Conservation (phyloP, 73 alveolate genomes). For the Uronychia setigera region DNA sequence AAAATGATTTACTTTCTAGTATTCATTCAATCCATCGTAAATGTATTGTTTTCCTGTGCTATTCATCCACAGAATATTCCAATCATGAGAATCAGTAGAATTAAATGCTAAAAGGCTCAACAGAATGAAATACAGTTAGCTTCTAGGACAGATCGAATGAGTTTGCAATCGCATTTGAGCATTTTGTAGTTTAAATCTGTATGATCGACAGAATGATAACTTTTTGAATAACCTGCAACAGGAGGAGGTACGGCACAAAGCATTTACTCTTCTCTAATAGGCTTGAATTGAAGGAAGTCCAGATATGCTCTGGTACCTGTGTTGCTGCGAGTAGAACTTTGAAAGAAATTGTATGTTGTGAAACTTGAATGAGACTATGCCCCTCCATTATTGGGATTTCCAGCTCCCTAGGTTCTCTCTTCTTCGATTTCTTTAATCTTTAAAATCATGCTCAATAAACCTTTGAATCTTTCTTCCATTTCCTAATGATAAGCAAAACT, state of each 20-base stretch:
- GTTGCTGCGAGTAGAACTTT: no score
- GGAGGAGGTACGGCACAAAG: background rate
- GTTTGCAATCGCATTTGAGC: conserved; percentile 27
- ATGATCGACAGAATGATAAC: background rate
- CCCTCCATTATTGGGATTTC: no score
- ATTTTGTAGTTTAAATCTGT: conserved; percentile 1
- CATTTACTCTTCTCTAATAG: background rate
- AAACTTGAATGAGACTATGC: no score
- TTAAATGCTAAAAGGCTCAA: conserved; percentile 14
- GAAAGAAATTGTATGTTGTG: no score
- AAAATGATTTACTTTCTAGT: conserved; percentile 77
- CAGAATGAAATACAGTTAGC: background rate
- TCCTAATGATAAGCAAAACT: background rate
- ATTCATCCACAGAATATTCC: conserved; percentile 63
- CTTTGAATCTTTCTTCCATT: background rate
- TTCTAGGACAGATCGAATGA: background rate
- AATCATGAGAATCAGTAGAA: conserved; percentile 40
- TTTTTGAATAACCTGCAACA: background rate
- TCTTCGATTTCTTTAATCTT: conserved; percentile 22
- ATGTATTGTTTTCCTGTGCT: conserved; percentile 42
- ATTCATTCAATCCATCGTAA: conserved; percentile 72
- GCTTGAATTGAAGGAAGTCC: background rate
- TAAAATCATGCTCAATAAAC: background rate
- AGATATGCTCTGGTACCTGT: no score
- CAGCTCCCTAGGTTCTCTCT: no score